phyloP scores from a whole-genome alignment of 129 eudicot genomes.

The Artemisia tridentata region DNA sequence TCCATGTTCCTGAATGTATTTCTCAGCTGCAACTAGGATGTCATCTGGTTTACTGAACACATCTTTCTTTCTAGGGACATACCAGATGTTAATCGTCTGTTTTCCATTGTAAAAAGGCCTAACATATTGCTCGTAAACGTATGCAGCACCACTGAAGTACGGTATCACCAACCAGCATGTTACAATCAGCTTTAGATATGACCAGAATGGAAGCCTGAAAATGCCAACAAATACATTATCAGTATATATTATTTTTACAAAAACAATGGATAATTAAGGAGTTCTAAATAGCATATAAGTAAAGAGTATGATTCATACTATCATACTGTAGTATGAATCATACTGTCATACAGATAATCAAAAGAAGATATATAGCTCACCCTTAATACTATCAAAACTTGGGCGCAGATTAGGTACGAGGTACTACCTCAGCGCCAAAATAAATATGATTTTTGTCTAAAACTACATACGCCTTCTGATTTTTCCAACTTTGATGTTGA shows the following conservation, averaged over 20 bases:
- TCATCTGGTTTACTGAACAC: conserved; percentile 83
- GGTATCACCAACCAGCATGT: conserved; percentile 99
- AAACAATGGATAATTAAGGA: not conserved
- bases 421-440: not conserved
- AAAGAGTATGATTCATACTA: too few relatives aligned
- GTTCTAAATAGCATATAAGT: too few relatives aligned
- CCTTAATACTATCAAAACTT: not conserved
- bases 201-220: conserved; percentile 90
- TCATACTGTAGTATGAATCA: not conserved
- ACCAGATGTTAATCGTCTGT: conserved; percentile 72
- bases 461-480: not conserved
- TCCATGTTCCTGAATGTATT: conserved; percentile 84
- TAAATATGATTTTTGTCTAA: not conserved
- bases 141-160: conserved; percentile 94
- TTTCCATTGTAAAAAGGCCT: conserved; percentile 65
- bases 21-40: conserved; percentile 81
- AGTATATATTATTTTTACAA: too few relatives aligned
- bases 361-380: not conserved
- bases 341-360: not conserved
- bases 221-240: not conserved
- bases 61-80: conserved; percentile 85
- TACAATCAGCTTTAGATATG: conserved; percentile 77
- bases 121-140: conserved; percentile 74
- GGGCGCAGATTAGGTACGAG: not conserved
- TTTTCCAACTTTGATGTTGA: not conserved